Evolutionary conservation across 208 protist genomes (phyloP).

Genomic region (Crithidia brevicula): DNA sequence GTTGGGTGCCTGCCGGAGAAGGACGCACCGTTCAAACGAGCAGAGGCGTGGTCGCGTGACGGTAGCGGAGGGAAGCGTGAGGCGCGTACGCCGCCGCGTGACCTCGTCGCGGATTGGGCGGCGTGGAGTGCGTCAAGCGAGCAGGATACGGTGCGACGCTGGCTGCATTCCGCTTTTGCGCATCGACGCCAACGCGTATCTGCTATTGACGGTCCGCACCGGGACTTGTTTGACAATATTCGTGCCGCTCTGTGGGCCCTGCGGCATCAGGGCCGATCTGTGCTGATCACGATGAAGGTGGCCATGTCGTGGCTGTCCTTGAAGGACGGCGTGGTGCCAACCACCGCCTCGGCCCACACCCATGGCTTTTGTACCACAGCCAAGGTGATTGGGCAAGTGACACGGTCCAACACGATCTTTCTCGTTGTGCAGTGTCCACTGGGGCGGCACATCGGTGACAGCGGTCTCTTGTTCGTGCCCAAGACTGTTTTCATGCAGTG

Average conservation of each 20-base stretch:
- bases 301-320: slow-evolving; percentile 61
- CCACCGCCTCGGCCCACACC: slow-evolving; percentile 25
- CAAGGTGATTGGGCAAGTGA: slow-evolving; percentile 75
- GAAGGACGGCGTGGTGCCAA: slow-evolving; percentile 59
- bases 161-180: slow-evolving; percentile 64
- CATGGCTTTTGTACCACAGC: slow-evolving; percentile 74
- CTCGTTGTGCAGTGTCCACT: slow-evolving; percentile 84
- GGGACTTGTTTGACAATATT: slow-evolving; percentile 80
- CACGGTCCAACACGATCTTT: slow-evolving; percentile 57
- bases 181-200: slow-evolving; percentile 59
- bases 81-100: neutral
- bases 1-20: slow-evolving; percentile 64
- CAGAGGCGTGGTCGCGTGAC: neutral
- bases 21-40: slow-evolving; percentile 55
- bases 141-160: slow-evolving; percentile 29
- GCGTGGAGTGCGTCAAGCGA: slow-evolving; percentile 37
- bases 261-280: slow-evolving; percentile 54
- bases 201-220: slow-evolving; percentile 67
- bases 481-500: slow-evolving; percentile 64
- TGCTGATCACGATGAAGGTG: slow-evolving; percentile 73
- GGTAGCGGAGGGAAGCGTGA: neutral
- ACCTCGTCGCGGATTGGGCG: slow-evolving; percentile 49
- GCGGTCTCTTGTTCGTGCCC: slow-evolving; percentile 72
- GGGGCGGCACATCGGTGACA: slow-evolving; percentile 45
- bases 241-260: slow-evolving; percentile 79